phyloP scores from a whole-genome alignment of 345 rosid species.

The Pseudoturritis turrita region DNA sequence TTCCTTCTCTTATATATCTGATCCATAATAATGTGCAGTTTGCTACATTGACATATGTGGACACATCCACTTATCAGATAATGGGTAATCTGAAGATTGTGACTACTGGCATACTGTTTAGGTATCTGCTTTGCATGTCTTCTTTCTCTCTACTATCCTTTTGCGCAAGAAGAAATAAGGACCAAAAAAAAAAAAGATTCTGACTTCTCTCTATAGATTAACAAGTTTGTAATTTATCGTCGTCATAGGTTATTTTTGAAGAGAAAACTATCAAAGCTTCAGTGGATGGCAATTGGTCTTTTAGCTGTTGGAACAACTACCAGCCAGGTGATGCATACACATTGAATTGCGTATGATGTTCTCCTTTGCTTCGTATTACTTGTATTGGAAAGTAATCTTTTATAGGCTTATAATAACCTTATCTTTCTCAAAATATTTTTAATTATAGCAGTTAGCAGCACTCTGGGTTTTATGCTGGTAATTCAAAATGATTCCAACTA shows the following conservation, averaged over 20 bases:
- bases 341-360: background rate
- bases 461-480: background rate
- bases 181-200: no score
- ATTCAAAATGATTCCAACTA: background rate
- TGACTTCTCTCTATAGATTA: background rate
- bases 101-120: slow-evolving; percentile 81
- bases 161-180: background rate
- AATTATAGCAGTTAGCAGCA: background rate
- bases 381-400: background rate
- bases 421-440: background rate
- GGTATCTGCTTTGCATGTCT: slow-evolving; percentile 34
- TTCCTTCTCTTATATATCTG: slow-evolving; percentile 81
- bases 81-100: slow-evolving; percentile 99
- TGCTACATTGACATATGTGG: slow-evolving; percentile 83
- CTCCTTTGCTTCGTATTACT: background rate
- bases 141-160: background rate
- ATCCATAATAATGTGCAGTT: slow-evolving; percentile 93
- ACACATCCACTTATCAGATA: slow-evolving; percentile 91
- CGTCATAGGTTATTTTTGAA: slow-evolving; percentile 50
- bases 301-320: slow-evolving; percentile 91
- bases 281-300: slow-evolving; percentile 84
- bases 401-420: background rate
- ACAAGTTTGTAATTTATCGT: background rate
- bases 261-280: slow-evolving; percentile 65
- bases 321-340: slow-evolving; percentile 56